A percentile compares a stretch with the other conserved stretches of the same genome.
These are phyloP conservation scores for Thalassiosira gravida DNA, from an alignment of 352 stramenopile genomes.

Conservation along the genomic window DNA sequence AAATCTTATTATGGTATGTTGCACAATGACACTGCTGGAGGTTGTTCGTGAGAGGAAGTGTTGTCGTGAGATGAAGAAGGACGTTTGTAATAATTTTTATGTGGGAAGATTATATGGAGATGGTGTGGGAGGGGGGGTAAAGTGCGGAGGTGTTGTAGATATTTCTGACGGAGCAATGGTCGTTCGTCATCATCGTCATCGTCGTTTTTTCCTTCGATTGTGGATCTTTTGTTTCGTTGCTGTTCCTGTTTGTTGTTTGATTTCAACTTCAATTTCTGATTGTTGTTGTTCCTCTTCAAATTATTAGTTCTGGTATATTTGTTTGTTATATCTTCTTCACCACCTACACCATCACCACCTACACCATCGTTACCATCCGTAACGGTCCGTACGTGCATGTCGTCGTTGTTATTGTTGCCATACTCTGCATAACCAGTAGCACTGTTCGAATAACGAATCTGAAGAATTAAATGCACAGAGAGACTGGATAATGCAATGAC, in stretches of 20 bases:
- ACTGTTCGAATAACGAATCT: no score
- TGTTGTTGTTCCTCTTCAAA: not conserved
- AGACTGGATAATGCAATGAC: conserved; percentile 1
- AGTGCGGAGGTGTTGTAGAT: conserved; percentile 13
- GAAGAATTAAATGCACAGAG: not conserved
- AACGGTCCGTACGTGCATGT: not conserved
- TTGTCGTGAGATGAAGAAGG: no score
- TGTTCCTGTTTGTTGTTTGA: not conserved
- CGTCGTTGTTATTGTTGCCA: no score
- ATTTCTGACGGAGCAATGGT: conserved; percentile 14
- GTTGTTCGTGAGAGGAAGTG: no score
- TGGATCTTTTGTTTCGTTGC: no score
- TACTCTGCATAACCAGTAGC: not conserved
- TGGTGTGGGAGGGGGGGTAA: conserved; percentile 22
- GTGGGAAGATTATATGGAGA: conserved; percentile 24
- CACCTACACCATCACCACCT: not conserved
- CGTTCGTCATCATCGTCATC: not conserved
- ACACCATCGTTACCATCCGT: not conserved
- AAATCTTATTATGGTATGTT: conserved; percentile 19
- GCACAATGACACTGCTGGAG: conserved; percentile 20
- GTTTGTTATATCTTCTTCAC: not conserved
- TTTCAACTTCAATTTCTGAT: not conserved
- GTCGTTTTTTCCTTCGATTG: not conserved
- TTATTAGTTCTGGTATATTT: not conserved
- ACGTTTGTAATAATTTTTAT: conserved; percentile 26